Base-by-base conservation (phyloP, 169 alveolate genomes). In the Prorocentrum cordatum region DNA sequence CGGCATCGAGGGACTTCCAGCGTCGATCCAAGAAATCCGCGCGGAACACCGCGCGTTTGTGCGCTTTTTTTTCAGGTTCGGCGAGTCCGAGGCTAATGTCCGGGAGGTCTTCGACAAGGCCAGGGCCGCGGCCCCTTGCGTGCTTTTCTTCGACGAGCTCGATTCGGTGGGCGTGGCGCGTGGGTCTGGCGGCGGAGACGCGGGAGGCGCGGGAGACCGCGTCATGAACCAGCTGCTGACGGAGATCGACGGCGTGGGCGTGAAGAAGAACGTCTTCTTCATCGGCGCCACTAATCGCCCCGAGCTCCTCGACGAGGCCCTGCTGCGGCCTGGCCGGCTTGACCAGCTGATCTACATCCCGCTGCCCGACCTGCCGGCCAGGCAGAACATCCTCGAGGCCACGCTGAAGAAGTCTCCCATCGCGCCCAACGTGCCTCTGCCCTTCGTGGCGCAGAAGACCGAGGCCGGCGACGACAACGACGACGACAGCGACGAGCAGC, bases 271-370 rank as follows among this genome's bases (percentile, higher is more conserved):
- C 93, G 94, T 98, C 26, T 98, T 98, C 97, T 97, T 98, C 92
- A 97, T 98, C 42, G 99, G 99, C 26, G 99, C 99, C n/a, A 98
- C 99, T 39, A 98, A 98, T 91, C 93, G 99, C 92, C 99, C 99
- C 18, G 99, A 98, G 92, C 95, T 98, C 47, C 95, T 98, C 36
- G 99, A 98, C 92, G 99, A 97, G 92, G 99, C 99, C 29, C 94
- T 98, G 72, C 95, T 98, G 50, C 96, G 99, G 84, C 99, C 99
- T 1, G 99, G 99, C 77, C 94, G 99, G 62, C 95, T 98, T 61
- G 99, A 98, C 92, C 98, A 98, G 94, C 95, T 98, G 58, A 98
- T 98, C 79, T 98, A 98, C 94, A 98, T 98, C 88, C 99, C 99
- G 26, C 96, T 98, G 31, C 99, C 99, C 24, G 99, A 98, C 92